A percentile compares a stretch with the other conserved stretches of the same genome.
Conservation (phyloP, 805 yeast species). For the Spencermartinsiella europaea region DNA sequence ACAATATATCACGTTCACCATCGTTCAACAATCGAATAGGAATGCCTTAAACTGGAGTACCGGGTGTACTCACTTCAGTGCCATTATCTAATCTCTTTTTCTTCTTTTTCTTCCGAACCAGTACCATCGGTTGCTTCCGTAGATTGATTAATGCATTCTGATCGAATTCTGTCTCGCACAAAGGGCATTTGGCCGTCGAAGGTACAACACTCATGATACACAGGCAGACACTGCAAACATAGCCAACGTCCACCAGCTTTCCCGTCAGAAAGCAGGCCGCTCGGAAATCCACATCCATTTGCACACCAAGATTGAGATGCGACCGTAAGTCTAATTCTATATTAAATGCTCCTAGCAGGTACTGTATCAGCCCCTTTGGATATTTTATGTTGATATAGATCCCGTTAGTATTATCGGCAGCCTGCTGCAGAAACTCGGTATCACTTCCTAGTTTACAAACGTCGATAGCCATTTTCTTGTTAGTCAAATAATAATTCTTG, state of each 20-base stretch:
- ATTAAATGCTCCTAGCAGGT: constrained; percentile 72
- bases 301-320: constrained; percentile 75
- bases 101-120: constrained; percentile 33
- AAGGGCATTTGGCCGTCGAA: constrained; percentile 65
- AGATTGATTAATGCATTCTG: constrained; percentile 52
- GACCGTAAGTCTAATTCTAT: constrained; percentile 79
- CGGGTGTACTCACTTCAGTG: constrained; percentile 1
- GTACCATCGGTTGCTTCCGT: constrained; percentile 55
- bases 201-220: constrained; percentile 57
- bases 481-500: not conserved
- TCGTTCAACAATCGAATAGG: not conserved
- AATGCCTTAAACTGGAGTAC: not conserved
- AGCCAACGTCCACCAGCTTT: constrained; percentile 87
- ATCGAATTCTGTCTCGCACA: constrained; percentile 79
- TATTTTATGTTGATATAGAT: constrained; percentile 65
- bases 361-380: constrained; percentile 77
- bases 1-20: not conserved
- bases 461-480: constrained; percentile 69
- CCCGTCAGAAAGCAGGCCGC: constrained; percentile 93
- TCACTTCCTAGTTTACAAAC: constrained; percentile 73
- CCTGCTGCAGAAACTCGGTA: constrained; percentile 88
- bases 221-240: constrained; percentile 89
- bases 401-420: constrained; percentile 92
- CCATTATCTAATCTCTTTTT: constrained; percentile 29
- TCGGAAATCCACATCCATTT: constrained; percentile 81